Evolutionary conservation across 2,329 filamentous ascomycete species (phyloP).

Genomic region (Meredithiella fracta): DNA sequence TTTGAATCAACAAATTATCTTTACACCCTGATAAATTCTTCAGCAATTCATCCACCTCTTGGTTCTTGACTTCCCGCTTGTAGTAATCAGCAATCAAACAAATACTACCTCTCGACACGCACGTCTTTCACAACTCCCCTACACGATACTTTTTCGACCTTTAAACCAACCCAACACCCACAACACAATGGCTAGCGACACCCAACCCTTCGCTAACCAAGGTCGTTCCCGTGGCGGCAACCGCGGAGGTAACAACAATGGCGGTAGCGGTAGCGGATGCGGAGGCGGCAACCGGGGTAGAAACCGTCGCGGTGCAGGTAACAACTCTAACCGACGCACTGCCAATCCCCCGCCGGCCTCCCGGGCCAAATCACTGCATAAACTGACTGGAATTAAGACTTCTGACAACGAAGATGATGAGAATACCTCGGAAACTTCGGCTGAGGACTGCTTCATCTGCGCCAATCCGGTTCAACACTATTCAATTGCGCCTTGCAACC

Average conservation of each 20-base stretch:
- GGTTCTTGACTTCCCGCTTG: not conserved
- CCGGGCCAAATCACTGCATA: not conserved
- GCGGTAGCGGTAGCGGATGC: not conserved
- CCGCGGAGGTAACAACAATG: not conserved
- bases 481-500: conserved; percentile 84
- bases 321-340: not conserved
- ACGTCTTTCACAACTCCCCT: not conserved
- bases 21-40: not conserved
- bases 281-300: not conserved
- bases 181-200: conserved; percentile 7
- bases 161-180: not conserved
- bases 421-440: conserved; percentile 19
- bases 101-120: not conserved
- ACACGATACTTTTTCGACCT: not conserved
- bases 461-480: conserved; percentile 78
- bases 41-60: not conserved
- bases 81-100: no score
- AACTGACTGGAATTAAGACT: conserved; percentile 4
- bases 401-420: not conserved
- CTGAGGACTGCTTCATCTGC: conserved; percentile 93
- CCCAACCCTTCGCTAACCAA: not conserved
- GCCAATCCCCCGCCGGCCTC: not conserved
- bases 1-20: no score
- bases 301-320: not conserved
- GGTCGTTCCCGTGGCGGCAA: not conserved